Percentiles rank a stretch among this genome's conserved stretches.
These are phyloP conservation scores for Pholiota conissans DNA, from an alignment of 768 basidiomycete genomes.

Conservation along the genomic window DNA sequence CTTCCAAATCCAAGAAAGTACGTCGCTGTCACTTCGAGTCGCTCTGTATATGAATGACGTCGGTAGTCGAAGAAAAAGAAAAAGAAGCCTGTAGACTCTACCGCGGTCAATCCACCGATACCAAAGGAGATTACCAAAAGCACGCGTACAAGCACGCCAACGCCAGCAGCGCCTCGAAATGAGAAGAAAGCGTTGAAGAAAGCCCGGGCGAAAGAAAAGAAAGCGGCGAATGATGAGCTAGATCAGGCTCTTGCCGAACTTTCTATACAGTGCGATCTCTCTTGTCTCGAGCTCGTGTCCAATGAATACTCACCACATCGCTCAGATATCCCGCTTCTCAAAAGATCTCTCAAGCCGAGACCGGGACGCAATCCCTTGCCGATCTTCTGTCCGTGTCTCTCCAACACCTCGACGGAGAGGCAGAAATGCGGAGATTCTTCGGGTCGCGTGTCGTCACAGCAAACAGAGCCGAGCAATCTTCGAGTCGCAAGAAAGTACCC, in stretches of 20 bases:
- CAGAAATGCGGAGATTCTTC: slow-evolving; percentile 92
- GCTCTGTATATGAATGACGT: not conserved
- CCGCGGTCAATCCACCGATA: slow-evolving; percentile 1
- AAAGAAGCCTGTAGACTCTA: slow-evolving; percentile 27
- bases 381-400: slow-evolving; percentile 78
- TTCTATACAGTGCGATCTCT: slow-evolving; percentile 62
- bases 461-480: slow-evolving; percentile 39
- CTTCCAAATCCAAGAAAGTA: slow-evolving; percentile 40
- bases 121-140: slow-evolving; percentile 6
- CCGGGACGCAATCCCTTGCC: slow-evolving; percentile 36
- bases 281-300: no score
- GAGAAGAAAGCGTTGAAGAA: slow-evolving; percentile 66
- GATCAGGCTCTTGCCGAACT: slow-evolving; percentile 85
- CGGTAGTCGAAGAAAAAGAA: slow-evolving; percentile 42
- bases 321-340: slow-evolving; percentile 55
- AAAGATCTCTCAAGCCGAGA: slow-evolving; percentile 30
- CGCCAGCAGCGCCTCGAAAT: slow-evolving; percentile 27
- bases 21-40: not conserved
- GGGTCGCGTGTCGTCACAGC: slow-evolving; percentile 86
- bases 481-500: slow-evolving; percentile 39
- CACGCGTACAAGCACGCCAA: slow-evolving; percentile 10
- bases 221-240: slow-evolving; percentile 71
- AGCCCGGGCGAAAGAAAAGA: slow-evolving; percentile 65
- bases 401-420: slow-evolving; percentile 81
- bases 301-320: not conserved